Evolutionary conservation across 176 grass and related monocot species (phyloP).

Genomic region (Areca catechu): DNA sequence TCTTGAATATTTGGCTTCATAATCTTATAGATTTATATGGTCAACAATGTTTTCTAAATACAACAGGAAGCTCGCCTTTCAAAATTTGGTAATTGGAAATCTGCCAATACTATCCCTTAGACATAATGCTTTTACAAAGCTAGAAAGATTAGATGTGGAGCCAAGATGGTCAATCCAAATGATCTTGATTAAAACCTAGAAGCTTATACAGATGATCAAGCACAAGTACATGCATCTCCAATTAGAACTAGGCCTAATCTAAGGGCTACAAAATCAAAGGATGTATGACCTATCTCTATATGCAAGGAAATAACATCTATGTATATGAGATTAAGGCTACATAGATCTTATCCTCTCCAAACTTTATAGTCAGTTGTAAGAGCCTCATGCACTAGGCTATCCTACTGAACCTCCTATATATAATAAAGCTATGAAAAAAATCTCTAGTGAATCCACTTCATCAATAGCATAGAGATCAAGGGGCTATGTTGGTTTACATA

Average conservation of each 20-base stretch:
- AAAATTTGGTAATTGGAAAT: constrained; percentile 20
- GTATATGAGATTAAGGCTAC: too few relatives aligned
- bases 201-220: background rate
- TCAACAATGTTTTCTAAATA: too few relatives aligned
- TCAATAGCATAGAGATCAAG: background rate
- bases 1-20: too few relatives aligned
- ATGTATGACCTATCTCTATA: background rate
- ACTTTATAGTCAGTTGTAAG: too few relatives aligned
- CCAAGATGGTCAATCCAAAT: constrained; percentile 15
- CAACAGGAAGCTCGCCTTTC: too few relatives aligned
- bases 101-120: background rate
- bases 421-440: background rate
- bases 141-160: background rate
- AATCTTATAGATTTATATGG: too few relatives aligned
- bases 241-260: background rate
- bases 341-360: too few relatives aligned
- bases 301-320: too few relatives aligned
- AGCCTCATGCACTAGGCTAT: too few relatives aligned
- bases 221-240: background rate
- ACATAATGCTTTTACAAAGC: constrained; percentile 22
- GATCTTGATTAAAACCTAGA: constrained; percentile 4
- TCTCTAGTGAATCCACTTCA: background rate
- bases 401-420: background rate
- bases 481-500: background rate
- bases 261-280: background rate